phyloP scores from a whole-genome alignment of 73 alveolate species.

The Diophrys sp. region DNA sequence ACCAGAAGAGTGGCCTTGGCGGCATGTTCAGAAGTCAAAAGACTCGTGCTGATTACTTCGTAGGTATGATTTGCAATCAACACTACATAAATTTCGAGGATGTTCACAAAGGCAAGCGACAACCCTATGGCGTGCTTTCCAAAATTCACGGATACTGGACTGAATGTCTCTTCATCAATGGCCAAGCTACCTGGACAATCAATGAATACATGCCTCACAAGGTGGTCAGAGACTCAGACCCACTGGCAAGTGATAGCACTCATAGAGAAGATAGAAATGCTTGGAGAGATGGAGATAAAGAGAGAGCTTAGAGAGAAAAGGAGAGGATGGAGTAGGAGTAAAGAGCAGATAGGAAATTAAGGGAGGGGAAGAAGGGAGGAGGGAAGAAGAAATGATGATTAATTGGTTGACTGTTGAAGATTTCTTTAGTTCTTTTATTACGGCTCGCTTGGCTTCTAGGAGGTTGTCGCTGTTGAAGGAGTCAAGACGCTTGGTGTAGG shows the following conservation, averaged over 20 bases:
- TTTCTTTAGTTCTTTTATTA: no score
- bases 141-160: conserved; percentile 46
- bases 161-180: conserved; percentile 21
- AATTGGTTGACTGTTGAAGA: no score
- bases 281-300: background rate
- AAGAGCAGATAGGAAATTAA: conserved; percentile 38
- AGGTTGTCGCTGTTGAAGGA: no score
- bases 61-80: background rate
- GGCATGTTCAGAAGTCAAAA: background rate
- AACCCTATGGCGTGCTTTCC: background rate
- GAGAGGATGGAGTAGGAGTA: conserved; percentile 26
- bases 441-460: no score
- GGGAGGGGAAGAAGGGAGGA: no score
- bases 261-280: conserved; percentile 28
- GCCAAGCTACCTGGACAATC: conserved; percentile 18
- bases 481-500: no score
- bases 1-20: background rate
- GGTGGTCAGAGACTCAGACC: conserved; percentile 28
- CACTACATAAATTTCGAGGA: background rate
- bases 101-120: background rate
- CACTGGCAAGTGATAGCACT: conserved; percentile 53
- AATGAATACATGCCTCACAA: conserved; percentile 16
- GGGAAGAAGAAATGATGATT: no score
- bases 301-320: conserved; percentile 26
- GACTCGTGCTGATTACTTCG: background rate